Evolutionary conservation across 1,284 basidiomycete species (phyloP).

Genomic region (Heterobasidion irregulare): DNA sequence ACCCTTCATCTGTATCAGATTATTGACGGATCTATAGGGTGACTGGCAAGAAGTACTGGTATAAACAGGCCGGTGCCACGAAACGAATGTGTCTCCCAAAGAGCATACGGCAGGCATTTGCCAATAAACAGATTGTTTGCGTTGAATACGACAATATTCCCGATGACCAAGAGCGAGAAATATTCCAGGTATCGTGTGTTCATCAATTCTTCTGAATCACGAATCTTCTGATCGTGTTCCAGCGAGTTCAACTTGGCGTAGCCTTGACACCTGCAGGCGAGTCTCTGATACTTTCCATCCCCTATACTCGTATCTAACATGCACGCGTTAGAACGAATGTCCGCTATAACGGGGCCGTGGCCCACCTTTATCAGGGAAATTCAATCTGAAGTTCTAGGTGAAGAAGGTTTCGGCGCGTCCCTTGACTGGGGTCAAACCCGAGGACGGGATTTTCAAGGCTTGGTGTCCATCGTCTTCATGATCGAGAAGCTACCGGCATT

Average conservation of each 20-base stretch:
- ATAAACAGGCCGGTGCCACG: conserved; percentile 23
- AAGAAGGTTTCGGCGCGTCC: conserved; percentile 30
- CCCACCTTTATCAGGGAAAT: conserved; percentile 33
- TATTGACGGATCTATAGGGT: not conserved
- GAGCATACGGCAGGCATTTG: conserved; percentile 42
- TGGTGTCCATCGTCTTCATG: conserved; percentile 33
- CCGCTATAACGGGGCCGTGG: conserved; percentile 36
- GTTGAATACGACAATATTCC: conserved; percentile 59
- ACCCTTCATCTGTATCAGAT: not conserved
- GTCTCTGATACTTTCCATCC: not conserved
- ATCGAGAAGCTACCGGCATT: conserved; percentile 26
- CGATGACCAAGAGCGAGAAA: conserved; percentile 59
- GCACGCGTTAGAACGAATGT: conserved; percentile 30
- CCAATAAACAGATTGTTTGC: conserved; percentile 64
- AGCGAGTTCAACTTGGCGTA: conserved; percentile 39
- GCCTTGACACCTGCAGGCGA: conserved; percentile 37
- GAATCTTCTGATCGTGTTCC: not conserved
- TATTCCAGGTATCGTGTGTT: conserved; percentile 51
- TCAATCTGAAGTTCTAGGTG: conserved; percentile 26
- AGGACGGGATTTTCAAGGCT: conserved; percentile 39
- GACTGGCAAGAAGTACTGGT: conserved; percentile 41
- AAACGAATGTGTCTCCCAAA: conserved; percentile 35
- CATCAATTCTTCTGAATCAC: not conserved
- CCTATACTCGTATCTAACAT: not conserved
- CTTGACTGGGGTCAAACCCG: conserved; percentile 38